phyloP scores from a whole-genome alignment of 495 filamentous ascomycete genomes.

The Pyrenula massariospora region DNA sequence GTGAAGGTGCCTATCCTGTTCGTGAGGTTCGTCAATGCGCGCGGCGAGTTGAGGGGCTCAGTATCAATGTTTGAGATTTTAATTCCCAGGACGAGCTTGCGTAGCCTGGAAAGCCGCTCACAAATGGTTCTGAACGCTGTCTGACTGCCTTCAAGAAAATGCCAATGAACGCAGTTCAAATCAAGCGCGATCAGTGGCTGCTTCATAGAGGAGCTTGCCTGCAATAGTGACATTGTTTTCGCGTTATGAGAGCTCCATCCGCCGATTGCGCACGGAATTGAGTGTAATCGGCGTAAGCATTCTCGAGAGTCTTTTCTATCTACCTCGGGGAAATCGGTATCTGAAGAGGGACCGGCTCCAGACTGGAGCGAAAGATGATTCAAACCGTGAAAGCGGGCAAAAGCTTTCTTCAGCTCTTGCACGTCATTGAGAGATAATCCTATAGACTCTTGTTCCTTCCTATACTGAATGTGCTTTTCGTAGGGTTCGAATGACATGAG shows the following conservation, averaged over 20 bases:
- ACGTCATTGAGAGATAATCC: neutral
- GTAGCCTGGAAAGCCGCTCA: neutral
- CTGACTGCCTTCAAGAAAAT: neutral
- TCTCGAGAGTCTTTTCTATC: neutral
- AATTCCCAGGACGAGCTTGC: neutral
- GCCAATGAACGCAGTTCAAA: neutral
- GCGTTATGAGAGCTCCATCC: neutral
- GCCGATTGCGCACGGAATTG: neutral
- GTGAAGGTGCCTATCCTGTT: neutral
- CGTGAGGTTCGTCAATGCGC: neutral
- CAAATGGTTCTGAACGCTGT: neutral
- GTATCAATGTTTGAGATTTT: neutral
- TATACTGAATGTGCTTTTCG: no score
- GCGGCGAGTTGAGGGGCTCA: neutral
- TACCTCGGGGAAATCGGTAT: neutral
- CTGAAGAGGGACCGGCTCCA: neutral
- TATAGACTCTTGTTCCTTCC: neutral
- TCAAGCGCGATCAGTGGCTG: neutral
- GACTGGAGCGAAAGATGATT: neutral
- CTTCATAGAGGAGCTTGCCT: neutral
- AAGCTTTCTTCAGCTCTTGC: neutral
- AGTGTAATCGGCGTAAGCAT: neutral
- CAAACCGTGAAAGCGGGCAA: neutral
- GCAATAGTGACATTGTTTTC: neutral
- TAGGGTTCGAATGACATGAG: no score